Base-by-base conservation (phyloP, 1,284 basidiomycete genomes). In the Moniliella sp. region DNA sequence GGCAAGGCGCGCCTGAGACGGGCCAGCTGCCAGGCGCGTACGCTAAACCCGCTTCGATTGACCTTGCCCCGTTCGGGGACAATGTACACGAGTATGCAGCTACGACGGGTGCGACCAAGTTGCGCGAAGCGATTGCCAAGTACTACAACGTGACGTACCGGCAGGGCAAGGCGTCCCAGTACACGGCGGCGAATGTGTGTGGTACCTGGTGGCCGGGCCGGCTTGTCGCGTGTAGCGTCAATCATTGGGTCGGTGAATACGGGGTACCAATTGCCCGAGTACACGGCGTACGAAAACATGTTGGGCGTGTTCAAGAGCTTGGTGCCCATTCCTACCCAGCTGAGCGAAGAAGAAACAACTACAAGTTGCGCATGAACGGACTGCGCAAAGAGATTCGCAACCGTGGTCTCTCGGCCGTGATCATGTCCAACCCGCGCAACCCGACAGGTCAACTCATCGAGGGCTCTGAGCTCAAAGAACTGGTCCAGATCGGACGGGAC, bases 361-460 rank as follows among this genome's bases (percentile, higher is more conserved):
- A 78, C 62, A 66, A 67, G 36, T 65, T 91, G 18, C 73, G 82
- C 47, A 71, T 84, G 13, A 67, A 75, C 8, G 55, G 65, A 38
- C 57, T 67, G 21, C 35, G 45, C 10, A 37, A 46, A n/a, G 45
- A 46, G 18, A 53, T 63, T 32, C 35, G 38, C 9, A 45, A 46
- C 4, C 46, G 46, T 62, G 83, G 78, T 18, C 65, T 91, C 14
- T 73, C 76, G 9, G 81, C 86, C 26, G 70, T 91, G 37, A 69
- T 93, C 33, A 76, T 80, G 1, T 82, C 78, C 12, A 93, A 91
- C 61, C 81, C 81, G 9, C 72, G 82, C 36, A 86, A 86, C 53
- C 81, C 84, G 1, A 91, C 84, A 0, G 83, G 84, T 7, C 81
- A 84, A 46, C 65, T 55, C 13, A 46, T 54, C 27, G 34, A 46